Percentiles rank a stretch among this genome's conserved stretches.
Conservation (phyloP, 83 land plant genomes). For the Picea engelmannii region DNA sequence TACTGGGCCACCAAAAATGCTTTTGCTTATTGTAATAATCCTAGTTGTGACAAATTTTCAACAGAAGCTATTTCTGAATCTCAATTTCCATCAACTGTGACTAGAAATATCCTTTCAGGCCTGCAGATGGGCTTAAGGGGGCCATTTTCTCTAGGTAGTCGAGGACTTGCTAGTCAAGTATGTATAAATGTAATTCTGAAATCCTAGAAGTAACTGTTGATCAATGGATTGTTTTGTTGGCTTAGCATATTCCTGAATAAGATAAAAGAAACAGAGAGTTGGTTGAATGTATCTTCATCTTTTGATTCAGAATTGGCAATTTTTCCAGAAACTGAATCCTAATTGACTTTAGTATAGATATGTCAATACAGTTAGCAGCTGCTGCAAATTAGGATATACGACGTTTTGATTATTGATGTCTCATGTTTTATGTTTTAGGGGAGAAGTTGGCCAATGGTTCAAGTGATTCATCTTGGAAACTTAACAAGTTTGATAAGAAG, state of each 20-base stretch:
- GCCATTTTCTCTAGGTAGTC: neutral
- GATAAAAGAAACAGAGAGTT: neutral
- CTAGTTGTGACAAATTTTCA: neutral
- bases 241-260: neutral
- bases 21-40: neutral
- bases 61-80: neutral
- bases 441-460: slow-evolving; percentile 49
- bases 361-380: neutral
- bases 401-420: neutral
- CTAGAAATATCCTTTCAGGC: neutral
- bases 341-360: neutral
- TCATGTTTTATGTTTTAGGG: slow-evolving; percentile 22
- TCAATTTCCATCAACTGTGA: neutral
- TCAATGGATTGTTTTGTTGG: neutral
- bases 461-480: slow-evolving; percentile 22
- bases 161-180: neutral
- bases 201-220: neutral
- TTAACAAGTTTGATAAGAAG: slow-evolving; percentile 85
- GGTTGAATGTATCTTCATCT: neutral
- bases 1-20: neutral
- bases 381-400: neutral
- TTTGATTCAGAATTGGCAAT: neutral
- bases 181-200: neutral
- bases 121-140: too few species aligned
- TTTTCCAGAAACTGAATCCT: neutral